Conservation (phyloP, 345 rosid species). For the Eutrema yunnanense region DNA sequence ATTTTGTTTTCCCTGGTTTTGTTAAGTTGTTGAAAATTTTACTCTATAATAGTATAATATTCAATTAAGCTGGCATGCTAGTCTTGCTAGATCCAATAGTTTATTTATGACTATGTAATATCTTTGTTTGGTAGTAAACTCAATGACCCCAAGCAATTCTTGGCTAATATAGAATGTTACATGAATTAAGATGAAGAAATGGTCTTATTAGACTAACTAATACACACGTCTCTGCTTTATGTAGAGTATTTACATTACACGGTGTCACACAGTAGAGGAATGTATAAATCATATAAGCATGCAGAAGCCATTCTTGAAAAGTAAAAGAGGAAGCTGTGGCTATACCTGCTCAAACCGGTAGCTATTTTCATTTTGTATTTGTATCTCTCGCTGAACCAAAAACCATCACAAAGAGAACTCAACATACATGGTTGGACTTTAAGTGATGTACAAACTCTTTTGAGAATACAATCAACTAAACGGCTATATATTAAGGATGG, state of each 20-base stretch:
- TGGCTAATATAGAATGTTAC: no score
- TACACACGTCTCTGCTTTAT: background rate
- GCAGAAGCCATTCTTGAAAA: background rate
- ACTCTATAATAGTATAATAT: no score
- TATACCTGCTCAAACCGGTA: constrained; percentile 92
- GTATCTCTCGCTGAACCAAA: constrained; percentile 74
- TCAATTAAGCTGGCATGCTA: no score
- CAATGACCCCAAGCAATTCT: no score
- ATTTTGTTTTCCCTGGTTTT: no score
- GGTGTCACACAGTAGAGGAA: no score
- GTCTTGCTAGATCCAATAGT: no score
- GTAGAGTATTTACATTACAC: background rate
- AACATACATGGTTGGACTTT: background rate
- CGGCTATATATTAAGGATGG: background rate
- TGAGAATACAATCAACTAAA: background rate
- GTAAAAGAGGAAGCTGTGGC: background rate
- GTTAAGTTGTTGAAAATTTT: no score
- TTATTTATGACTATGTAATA: no score
- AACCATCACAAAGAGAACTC: constrained; percentile 4
- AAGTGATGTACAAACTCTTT: background rate
- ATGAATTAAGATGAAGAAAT: background rate
- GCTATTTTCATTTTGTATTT: constrained; percentile 58
- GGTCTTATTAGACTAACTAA: background rate
- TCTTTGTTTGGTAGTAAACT: no score
- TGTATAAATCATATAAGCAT: background rate